Evolutionary conservation across 495 filamentous ascomycete species (phyloP), one percentile per base, ranked within the genome.

Genomic region (Thozetella sp.): DNA sequence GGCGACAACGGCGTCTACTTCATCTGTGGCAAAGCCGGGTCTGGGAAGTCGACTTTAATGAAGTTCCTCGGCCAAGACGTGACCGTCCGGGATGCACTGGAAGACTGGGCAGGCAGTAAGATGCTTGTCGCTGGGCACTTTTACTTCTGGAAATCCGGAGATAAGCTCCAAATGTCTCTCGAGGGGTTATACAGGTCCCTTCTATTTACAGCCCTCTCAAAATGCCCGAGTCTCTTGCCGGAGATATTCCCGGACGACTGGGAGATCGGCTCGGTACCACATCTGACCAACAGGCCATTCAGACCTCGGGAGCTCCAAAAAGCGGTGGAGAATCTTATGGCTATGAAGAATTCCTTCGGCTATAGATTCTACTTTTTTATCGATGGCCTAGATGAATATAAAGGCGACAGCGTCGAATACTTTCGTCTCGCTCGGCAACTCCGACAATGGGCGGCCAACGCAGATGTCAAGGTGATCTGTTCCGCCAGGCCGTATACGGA

Each of bases 351-450:
- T n/a, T n/a, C n/a, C n/a, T n/a, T n/a, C n/a, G n/a, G n/a, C n/a
- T n/a, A 54, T 26, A 27, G 54, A 20, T 59, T 83, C 37, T 82
- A 75, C 51, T 69, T 81, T 25, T 82, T 82, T 34, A 75, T 84
- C 51, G 80, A 83, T 53, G 79, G 78, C 3, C 65, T 83, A 0
- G 78, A 82, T 51, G 79, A 83, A 46, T 75, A 68, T 40, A 53
- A 68, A 2, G 72, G 70, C 1, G 62, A 53, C 4, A 62, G 61
- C 22, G 24, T 57, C 9, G 57, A 56, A 24, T 26, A 57, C 27
- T 19, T 6, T 12, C 2, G 27, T 17, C 53, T 67, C 30, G 64
- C 48, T 4, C 15, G 27, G 10, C 17, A 46, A 17, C 45, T 63
- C 1, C 40, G 26, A 12, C 23, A 20, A 2, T 63, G 56, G 61